phyloP scores from a whole-genome alignment of 2,329 filamentous ascomycete genomes.

The Rugonectria rugulosa region DNA sequence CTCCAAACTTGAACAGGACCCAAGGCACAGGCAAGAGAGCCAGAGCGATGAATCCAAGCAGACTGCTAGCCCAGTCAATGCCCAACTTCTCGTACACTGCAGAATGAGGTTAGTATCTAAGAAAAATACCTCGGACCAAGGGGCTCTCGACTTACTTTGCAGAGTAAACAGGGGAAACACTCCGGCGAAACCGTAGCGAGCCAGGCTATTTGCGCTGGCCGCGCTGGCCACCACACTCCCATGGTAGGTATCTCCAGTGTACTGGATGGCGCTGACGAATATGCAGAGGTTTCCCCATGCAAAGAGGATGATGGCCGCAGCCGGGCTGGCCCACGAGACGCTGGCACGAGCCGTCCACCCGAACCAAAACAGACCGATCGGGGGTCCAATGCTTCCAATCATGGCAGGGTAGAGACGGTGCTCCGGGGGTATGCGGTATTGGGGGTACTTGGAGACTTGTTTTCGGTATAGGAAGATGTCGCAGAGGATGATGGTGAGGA shows the following conservation, averaged over 20 bases:
- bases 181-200: constrained; percentile 62
- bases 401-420: constrained; percentile 66
- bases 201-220: constrained; percentile 65
- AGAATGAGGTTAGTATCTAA: constrained; percentile 18
- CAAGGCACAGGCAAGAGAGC: constrained; percentile 60
- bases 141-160: constrained; percentile 52
- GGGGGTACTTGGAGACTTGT: constrained; percentile 43
- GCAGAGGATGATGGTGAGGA: constrained; percentile 50
- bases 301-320: constrained; percentile 62
- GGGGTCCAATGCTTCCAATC: constrained; percentile 62
- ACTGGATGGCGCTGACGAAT: constrained; percentile 62
- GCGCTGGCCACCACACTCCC: constrained; percentile 64
- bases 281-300: constrained; percentile 67
- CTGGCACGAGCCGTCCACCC: constrained; percentile 60
- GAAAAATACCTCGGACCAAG: background rate
- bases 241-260: constrained; percentile 64
- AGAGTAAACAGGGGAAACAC: constrained; percentile 69
- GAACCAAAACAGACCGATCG: constrained; percentile 66
- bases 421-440: constrained; percentile 57
- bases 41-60: constrained; percentile 57
- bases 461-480: constrained; percentile 52
- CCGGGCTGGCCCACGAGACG: constrained; percentile 59
- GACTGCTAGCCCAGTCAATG: constrained; percentile 55
- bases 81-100: constrained; percentile 56
- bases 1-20: constrained; percentile 59